These are phyloP conservation scores for Dictyostelium gargantuum DNA, from an alignment of 208 protist species.

Conservation along the genomic window DNA sequence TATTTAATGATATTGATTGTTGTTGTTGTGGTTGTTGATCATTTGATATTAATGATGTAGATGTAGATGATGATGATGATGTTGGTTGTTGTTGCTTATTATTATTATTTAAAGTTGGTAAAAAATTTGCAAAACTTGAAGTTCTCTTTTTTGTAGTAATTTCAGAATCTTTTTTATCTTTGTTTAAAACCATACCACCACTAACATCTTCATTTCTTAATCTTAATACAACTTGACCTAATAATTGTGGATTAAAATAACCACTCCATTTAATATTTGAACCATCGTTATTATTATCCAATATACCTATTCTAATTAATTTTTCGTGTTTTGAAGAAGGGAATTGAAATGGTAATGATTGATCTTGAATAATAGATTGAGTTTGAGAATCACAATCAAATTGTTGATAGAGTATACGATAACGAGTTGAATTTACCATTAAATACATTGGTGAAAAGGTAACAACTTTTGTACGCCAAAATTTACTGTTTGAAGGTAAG, in stretches of 20 bases:
- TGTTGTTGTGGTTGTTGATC: neutral
- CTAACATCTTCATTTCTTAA: constrained; percentile 4
- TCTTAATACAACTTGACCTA: constrained; percentile 19
- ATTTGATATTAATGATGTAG: neutral
- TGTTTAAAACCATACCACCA: neutral
- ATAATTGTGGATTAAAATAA: constrained; percentile 34
- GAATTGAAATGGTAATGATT: constrained; percentile 53
- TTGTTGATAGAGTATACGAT: constrained; percentile 21
- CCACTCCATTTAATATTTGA: constrained; percentile 41
- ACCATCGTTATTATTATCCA: neutral
- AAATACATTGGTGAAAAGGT: constrained; percentile 45
- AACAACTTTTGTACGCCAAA: constrained; percentile 30
- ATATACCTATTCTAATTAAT: constrained; percentile 5
- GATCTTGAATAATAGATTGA: neutral
- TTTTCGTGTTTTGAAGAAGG: constrained; percentile 1
- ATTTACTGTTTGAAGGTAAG: constrained; percentile 3
- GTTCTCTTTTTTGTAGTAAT: neutral
- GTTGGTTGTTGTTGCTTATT: neutral
- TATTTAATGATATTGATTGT: neutral
- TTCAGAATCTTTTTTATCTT: constrained; percentile 24
- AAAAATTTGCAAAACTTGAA: neutral
- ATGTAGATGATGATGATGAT: neutral
- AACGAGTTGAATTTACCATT: constrained; percentile 14
- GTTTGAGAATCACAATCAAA: constrained; percentile 22
- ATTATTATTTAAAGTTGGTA: neutral